A percentile compares a stretch with the other conserved stretches of the same genome.
Evolutionary conservation across 306 rosid species (phyloP).

Genomic region (Prunus salicina): DNA sequence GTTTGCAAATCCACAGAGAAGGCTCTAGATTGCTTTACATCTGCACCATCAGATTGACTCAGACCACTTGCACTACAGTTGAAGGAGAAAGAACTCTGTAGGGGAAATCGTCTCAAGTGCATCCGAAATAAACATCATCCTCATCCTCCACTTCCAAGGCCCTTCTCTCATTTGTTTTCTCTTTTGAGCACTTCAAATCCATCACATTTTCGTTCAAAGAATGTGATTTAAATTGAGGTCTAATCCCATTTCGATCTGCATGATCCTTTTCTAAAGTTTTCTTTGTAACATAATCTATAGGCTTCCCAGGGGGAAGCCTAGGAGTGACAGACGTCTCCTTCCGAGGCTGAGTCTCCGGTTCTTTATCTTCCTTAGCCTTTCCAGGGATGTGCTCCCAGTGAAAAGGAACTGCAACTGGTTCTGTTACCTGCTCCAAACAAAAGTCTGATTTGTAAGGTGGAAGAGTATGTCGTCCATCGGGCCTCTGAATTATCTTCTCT

Average conservation of each 20-base stretch:
- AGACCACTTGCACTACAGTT: conserved; percentile 69
- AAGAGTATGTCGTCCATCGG: conserved; percentile 36
- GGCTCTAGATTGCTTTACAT: conserved; percentile 43
- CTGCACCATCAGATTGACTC: conserved; percentile 51
- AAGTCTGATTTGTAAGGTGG: conserved; percentile 41
- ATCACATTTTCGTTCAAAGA: conserved; percentile 24
- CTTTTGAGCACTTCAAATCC: conserved; percentile 32
- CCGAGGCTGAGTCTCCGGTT: conserved; percentile 34
- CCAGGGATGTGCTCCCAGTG: conserved; percentile 94
- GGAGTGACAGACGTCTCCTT: conserved; percentile 42
- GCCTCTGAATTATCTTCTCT: conserved; percentile 40
- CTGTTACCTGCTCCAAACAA: conserved; percentile 53
- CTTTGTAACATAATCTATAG: conserved; percentile 18
- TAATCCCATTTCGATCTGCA: conserved; percentile 20
- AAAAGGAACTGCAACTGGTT: conserved; percentile 86
- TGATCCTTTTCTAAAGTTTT: conserved; percentile 35
- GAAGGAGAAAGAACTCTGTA: conserved; percentile 60
- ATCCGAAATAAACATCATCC: conserved; percentile 57
- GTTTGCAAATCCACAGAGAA: conserved; percentile 65
- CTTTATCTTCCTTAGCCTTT: conserved; percentile 49
- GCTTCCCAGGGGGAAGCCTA: conserved; percentile 63
- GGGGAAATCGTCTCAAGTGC: conserved; percentile 59
- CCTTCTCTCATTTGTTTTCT: conserved; percentile 31
- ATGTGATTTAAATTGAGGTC: conserved; percentile 26
- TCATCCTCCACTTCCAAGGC: conserved; percentile 34